phyloP scores from a whole-genome alignment of 495 filamentous ascomycete species.

The Lineolata rhizophorae region DNA sequence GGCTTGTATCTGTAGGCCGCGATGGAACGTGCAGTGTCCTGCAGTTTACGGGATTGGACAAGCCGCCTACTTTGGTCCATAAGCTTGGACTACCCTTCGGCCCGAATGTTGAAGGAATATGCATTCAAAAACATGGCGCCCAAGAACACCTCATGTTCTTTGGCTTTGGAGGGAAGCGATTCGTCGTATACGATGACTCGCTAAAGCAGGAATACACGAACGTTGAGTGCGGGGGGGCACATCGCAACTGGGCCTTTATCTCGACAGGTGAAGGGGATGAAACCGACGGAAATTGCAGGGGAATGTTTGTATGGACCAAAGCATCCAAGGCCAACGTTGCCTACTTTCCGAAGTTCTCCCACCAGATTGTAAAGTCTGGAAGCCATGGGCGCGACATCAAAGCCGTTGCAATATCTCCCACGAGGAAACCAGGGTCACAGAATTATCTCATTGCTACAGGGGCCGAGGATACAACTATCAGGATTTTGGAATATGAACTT shows the following conservation, averaged over 20 bases:
- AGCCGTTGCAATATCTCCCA: slow-evolving; percentile 32
- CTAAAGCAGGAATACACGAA: slow-evolving; percentile 38
- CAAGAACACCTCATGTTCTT: slow-evolving; percentile 37
- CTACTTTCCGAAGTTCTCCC: slow-evolving; percentile 14
- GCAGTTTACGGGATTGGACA: slow-evolving; percentile 6
- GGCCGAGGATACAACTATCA: slow-evolving; percentile 71
- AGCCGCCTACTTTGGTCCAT: slow-evolving; percentile 23
- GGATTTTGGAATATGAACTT: slow-evolving; percentile 31
- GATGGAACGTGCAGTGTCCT: slow-evolving; percentile 52
- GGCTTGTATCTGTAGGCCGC: slow-evolving; percentile 45
- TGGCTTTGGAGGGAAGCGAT: slow-evolving; percentile 59
- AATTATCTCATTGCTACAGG: slow-evolving; percentile 47
- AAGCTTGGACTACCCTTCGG: slow-evolving; percentile 36
- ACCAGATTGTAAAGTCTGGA: slow-evolving; percentile 37
- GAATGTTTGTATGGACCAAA: slow-evolving; percentile 34
- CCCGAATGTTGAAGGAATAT: slow-evolving; percentile 44
- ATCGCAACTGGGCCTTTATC: slow-evolving; percentile 47
- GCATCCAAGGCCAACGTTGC: slow-evolving; percentile 10
- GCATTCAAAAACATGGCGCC: slow-evolving; percentile 26
- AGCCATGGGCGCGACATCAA: slow-evolving; percentile 83
- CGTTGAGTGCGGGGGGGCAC: slow-evolving; percentile 63
- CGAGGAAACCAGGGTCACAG: neutral
- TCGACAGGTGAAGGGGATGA: slow-evolving; percentile 12
- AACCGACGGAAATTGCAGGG: slow-evolving; percentile 10
- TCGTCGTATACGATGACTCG: slow-evolving; percentile 59